Conservation (phyloP, 805 yeast species). For the Candida methanosorbosa region DNA sequence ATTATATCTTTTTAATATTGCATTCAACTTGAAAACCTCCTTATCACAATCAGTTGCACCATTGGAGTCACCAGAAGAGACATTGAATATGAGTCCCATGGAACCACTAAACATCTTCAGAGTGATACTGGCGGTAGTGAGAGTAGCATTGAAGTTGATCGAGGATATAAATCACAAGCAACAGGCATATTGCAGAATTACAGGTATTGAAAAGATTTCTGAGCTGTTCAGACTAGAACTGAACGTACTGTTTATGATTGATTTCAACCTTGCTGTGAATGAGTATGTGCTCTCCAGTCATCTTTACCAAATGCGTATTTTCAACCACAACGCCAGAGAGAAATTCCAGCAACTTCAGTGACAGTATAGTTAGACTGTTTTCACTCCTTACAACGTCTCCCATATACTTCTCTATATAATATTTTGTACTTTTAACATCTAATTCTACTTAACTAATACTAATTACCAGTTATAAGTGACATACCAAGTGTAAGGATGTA, state of each 20-base stretch:
- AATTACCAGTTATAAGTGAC: no score
- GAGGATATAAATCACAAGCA: constrained; percentile 39
- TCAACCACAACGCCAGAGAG: constrained; percentile 6
- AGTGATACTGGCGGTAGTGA: constrained; percentile 27
- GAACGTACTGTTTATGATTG: constrained; percentile 30
- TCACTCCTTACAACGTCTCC: no score
- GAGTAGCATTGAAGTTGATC: constrained; percentile 31
- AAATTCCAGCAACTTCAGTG: no score
- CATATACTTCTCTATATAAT: no score
- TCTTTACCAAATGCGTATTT: constrained; percentile 20
- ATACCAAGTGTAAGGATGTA: no score
- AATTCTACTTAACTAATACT: no score
- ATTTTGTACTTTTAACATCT: no score
- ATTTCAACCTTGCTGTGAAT: constrained; percentile 31
- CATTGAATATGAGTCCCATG: constrained; percentile 19
- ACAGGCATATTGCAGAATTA: constrained; percentile 32
- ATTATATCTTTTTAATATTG: constrained; percentile 20
- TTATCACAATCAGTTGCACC: constrained; percentile 1
- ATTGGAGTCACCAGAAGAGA: constrained; percentile 2
- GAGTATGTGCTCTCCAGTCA: constrained; percentile 25
- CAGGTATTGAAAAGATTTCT: constrained; percentile 30
- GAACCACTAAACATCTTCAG: constrained; percentile 30
- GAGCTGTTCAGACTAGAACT: constrained; percentile 33
- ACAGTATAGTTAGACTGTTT: no score
- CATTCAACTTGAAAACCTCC: constrained; percentile 16